These are phyloP conservation scores for Cyphellophora europaea DNA, from an alignment of 2,329 filamentous ascomycete species.

Conservation along the genomic window DNA sequence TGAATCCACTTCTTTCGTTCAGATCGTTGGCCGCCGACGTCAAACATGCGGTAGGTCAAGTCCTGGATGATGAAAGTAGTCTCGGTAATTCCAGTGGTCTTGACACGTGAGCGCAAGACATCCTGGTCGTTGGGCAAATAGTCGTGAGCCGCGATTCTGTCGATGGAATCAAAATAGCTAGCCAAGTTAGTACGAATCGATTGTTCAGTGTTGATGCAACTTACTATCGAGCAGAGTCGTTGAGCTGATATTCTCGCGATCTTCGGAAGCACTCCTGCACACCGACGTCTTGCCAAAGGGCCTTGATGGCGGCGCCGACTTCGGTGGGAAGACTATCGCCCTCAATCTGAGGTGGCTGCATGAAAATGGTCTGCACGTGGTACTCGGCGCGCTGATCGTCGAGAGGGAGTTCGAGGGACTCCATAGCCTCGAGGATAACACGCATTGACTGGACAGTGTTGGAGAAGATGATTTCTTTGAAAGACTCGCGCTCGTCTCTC, in stretches of 20 bases:
- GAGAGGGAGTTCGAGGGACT: constrained; percentile 66
- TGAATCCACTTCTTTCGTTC: constrained; percentile 99
- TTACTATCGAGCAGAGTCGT: constrained; percentile 93
- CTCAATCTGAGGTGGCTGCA: constrained; percentile 95
- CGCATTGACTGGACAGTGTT: constrained; percentile 64
- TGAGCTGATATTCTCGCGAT: constrained; percentile 90
- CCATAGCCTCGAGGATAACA: constrained; percentile 61
- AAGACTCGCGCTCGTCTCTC: constrained; percentile 67
- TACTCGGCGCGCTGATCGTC: constrained; percentile 91
- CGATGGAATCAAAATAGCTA: constrained; percentile 93
- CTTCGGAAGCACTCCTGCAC: constrained; percentile 94
- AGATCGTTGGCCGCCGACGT: constrained; percentile 91
- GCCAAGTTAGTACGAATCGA: constrained; percentile 25
- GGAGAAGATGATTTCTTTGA: constrained; percentile 65
- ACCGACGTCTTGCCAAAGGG: constrained; percentile 84
- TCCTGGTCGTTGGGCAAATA: constrained; percentile 95
- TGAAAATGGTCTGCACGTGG: constrained; percentile 97
- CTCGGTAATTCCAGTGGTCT: constrained; percentile 95
- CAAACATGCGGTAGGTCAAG: constrained; percentile 93
- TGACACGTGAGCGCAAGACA: constrained; percentile 89
- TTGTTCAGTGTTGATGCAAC: constrained; percentile 27
- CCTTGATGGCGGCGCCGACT: constrained; percentile 85
- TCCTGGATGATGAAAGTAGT: constrained; percentile 94
- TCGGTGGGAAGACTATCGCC: constrained; percentile 89
- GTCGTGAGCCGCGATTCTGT: constrained; percentile 79